Evolutionary conservation across 2,329 filamentous ascomycete genomes (phyloP).

Genomic region (Lasiodiplodia citricola): DNA sequence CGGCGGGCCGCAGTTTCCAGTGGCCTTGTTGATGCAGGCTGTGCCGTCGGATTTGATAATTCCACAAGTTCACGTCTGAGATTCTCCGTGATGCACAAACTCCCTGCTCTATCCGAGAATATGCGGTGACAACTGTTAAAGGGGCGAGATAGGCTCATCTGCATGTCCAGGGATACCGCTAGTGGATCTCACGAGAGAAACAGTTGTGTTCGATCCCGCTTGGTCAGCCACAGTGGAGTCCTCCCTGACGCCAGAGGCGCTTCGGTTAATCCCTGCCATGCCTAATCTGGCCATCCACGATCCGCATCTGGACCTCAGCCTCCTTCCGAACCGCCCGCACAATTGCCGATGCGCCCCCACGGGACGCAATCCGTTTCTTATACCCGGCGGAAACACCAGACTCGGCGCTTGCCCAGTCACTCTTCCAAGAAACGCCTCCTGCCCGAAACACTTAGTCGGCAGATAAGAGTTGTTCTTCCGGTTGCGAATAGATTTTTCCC

Average conservation of each 20-base stretch:
- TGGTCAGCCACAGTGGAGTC: background rate
- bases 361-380: background rate
- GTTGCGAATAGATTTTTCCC: background rate
- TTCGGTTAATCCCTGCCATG: background rate
- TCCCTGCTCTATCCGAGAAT: background rate
- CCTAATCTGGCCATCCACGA: background rate
- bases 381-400: background rate
- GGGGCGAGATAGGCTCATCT: background rate
- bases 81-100: too few species aligned
- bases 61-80: background rate
- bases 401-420: background rate
- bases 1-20: background rate
- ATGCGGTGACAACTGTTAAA: background rate
- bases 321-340: background rate
- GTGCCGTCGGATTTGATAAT: background rate
- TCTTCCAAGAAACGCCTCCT: too few species aligned
- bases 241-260: background rate
- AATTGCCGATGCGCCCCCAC: constrained; percentile 5
- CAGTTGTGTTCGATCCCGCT: background rate
- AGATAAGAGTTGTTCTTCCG: background rate
- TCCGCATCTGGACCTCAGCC: background rate
- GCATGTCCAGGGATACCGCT: too few species aligned
- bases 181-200: background rate
- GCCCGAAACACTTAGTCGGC: too few species aligned
- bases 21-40: background rate